Percentiles rank a stretch among this genome's conserved stretches.
Conservation (phyloP, 768 basidiomycete genomes). For the Collybiopsis confluens region DNA sequence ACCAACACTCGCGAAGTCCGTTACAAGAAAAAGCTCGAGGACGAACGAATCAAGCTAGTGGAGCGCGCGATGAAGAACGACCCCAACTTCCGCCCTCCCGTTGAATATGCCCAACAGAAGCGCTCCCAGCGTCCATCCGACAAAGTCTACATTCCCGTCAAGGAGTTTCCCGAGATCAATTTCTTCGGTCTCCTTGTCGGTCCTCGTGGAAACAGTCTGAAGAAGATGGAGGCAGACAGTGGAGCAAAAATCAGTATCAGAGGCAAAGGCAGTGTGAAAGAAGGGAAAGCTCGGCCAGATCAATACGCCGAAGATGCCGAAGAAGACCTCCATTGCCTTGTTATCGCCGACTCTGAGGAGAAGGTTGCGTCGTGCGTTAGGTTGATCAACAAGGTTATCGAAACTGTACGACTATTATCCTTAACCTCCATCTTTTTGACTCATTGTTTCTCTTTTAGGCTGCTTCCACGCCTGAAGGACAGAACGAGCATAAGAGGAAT, state of each 20-base stretch:
- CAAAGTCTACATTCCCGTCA: constrained; percentile 99
- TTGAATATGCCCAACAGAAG: constrained; percentile 94
- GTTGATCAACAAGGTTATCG: constrained; percentile 96
- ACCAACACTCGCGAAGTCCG: constrained; percentile 99
- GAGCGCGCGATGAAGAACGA: constrained; percentile 97
- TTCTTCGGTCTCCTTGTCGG: constrained; percentile 98
- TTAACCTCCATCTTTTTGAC: constrained; percentile 1
- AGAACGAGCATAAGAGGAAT: constrained; percentile 99
- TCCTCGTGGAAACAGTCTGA: constrained; percentile 97
- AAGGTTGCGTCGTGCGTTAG: constrained; percentile 90
- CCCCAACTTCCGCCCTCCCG: constrained; percentile 95
- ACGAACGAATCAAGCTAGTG: constrained; percentile 88
- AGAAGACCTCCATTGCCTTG: constrained; percentile 97
- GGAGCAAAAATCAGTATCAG: constrained; percentile 98
- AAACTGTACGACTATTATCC: constrained; percentile 59
- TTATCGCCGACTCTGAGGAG: constrained; percentile 88
- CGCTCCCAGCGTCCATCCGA: constrained; percentile 91
- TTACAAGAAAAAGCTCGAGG: constrained; percentile 92
- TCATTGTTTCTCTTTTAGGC: constrained; percentile 55
- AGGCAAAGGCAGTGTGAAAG: constrained; percentile 98
- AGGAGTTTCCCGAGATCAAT: constrained; percentile 99
- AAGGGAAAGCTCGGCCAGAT: constrained; percentile 94
- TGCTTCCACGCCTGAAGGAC: constrained; percentile 97
- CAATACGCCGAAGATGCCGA: constrained; percentile 95
- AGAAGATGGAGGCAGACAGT: constrained; percentile 98